phyloP scores from a whole-genome alignment of 2,329 filamentous ascomycete genomes.

The Aspergillus melleus region DNA sequence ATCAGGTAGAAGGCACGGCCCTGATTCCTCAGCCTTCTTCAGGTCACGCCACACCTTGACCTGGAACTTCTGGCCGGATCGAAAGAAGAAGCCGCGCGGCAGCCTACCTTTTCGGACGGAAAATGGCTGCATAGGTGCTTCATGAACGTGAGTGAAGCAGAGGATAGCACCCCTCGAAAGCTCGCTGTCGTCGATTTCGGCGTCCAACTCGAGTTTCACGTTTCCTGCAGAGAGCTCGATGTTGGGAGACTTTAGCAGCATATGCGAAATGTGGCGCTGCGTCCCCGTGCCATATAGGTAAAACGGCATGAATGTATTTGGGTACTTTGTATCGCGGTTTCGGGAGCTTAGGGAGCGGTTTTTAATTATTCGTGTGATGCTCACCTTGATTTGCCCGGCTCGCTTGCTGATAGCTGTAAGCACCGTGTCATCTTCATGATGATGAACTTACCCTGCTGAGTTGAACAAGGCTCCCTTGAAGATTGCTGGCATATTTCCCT shows the following conservation, averaged over 20 bases:
- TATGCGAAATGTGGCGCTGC: constrained; percentile 46
- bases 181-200: no score
- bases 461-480: background rate
- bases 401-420: background rate
- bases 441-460: background rate
- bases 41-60: constrained; percentile 33
- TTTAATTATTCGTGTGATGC: constrained; percentile 19
- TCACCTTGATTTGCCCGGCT: constrained; percentile 17
- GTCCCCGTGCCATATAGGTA: constrained; percentile 44
- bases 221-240: constrained; percentile 33
- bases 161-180: constrained; percentile 27
- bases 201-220: background rate
- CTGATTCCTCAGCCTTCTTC: background rate
- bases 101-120: constrained; percentile 20
- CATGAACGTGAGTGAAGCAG: constrained; percentile 32
- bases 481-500: no score
- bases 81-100: constrained; percentile 35
- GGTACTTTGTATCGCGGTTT: constrained; percentile 38
- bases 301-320: constrained; percentile 42
- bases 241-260: constrained; percentile 47
- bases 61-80: constrained; percentile 25
- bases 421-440: background rate
- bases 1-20: background rate
- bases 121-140: constrained; percentile 43
- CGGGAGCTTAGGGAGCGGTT: constrained; percentile 39